Percentiles rank a stretch among this genome's conserved stretches.
Conservation (phyloP, 805 yeast species). For the Saturnispora dispora region DNA sequence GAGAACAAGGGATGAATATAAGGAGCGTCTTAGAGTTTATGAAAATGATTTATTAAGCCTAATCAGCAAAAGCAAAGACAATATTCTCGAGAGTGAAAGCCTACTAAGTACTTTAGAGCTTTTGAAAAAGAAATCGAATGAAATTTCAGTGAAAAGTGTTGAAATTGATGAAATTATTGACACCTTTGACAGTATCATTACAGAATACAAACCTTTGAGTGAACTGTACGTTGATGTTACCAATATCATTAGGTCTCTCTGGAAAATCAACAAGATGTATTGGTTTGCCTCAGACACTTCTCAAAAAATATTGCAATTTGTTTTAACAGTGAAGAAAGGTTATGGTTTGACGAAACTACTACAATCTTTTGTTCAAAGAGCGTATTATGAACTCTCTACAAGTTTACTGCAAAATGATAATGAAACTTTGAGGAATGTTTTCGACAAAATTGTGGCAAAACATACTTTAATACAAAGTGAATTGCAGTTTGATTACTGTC, state of each 20-base stretch:
- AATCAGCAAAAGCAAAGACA: constrained; percentile 48
- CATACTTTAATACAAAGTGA: not conserved
- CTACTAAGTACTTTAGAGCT: constrained; percentile 52
- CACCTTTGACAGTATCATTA: constrained; percentile 41
- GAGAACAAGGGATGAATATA: constrained; percentile 51
- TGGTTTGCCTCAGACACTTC: constrained; percentile 30
- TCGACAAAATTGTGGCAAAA: constrained; percentile 8
- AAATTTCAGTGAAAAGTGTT: constrained; percentile 42
- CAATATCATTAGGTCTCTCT: constrained; percentile 35
- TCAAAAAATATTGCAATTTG: constrained; percentile 30
- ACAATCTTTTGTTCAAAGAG: constrained; percentile 34
- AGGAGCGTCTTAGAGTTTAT: constrained; percentile 40
- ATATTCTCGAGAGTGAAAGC: constrained; percentile 58
- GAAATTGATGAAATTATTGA: constrained; percentile 49
- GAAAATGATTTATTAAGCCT: constrained; percentile 52
- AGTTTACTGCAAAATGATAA: constrained; percentile 40
- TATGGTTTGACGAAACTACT: not conserved
- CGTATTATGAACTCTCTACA: constrained; percentile 37
- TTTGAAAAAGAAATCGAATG: constrained; percentile 53
- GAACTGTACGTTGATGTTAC: constrained; percentile 43
- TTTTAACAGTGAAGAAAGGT: constrained; percentile 9
- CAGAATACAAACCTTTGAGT: constrained; percentile 47
- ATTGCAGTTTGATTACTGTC: constrained; percentile 13
- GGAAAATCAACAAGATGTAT: constrained; percentile 43
- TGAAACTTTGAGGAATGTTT: constrained; percentile 32